These are phyloP conservation scores for Rhodotorula sp. DNA, from an alignment of 1,284 basidiomycete genomes.

Conservation along the genomic window DNA sequence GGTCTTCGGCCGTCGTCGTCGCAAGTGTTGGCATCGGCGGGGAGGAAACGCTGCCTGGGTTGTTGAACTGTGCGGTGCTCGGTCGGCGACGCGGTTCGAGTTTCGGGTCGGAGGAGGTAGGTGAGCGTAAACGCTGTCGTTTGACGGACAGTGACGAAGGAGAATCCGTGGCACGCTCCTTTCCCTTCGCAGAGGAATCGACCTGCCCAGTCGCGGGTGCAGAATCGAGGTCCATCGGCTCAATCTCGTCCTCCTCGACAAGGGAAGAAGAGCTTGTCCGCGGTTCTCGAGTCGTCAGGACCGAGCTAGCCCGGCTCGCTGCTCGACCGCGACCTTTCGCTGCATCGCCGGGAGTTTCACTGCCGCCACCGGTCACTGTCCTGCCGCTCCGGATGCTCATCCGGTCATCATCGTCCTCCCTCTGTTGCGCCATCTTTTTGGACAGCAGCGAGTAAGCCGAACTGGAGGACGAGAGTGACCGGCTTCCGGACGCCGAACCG, in stretches of 20 bases:
- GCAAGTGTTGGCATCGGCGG: conserved; percentile 2
- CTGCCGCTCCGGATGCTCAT: conserved; percentile 14
- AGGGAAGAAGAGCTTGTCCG: not conserved
- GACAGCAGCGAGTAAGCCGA: conserved; percentile 23
- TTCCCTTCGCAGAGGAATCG: conserved; percentile 9
- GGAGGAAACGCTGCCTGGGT: not conserved
- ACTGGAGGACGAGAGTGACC: conserved; percentile 16
- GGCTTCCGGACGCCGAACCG: not conserved
- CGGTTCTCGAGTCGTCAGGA: conserved; percentile 2
- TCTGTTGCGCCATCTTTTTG: conserved; percentile 20
- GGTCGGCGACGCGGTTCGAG: not conserved
- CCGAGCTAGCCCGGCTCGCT: conserved; percentile 23
- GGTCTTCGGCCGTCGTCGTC: conserved; percentile 14
- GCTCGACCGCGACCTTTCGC: conserved; percentile 10
- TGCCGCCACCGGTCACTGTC: not conserved
- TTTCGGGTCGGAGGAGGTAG: not conserved
- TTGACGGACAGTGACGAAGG: not conserved
- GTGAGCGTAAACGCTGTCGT: conserved; percentile 2
- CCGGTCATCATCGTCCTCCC: conserved; percentile 19
- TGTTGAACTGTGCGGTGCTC: not conserved
- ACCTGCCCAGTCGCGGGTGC: not conserved
- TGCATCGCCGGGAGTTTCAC: conserved; percentile 1
- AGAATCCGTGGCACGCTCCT: not conserved
- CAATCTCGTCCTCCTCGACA: not conserved
- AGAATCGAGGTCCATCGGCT: not conserved